phyloP scores from a whole-genome alignment of 805 yeast genomes.

The Candida quercuum region DNA sequence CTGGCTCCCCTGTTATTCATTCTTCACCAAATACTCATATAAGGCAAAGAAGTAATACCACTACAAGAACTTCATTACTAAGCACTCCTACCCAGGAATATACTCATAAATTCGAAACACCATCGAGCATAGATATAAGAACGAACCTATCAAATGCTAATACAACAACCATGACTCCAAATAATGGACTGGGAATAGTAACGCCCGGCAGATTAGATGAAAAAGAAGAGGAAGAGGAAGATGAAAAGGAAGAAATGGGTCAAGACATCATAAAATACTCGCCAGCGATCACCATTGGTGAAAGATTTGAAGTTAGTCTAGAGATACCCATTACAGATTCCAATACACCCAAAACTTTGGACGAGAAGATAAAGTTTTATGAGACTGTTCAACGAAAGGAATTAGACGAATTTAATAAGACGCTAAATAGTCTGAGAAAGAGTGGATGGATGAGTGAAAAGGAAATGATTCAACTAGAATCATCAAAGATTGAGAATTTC shows the following conservation, averaged over 20 bases:
- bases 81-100: slow-evolving; percentile 1
- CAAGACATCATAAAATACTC: slow-evolving; percentile 7
- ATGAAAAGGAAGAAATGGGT: neutral
- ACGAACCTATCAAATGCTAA: neutral
- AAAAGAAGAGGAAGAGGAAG: neutral
- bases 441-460: slow-evolving; percentile 23
- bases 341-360: slow-evolving; percentile 11
- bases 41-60: neutral
- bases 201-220: neutral
- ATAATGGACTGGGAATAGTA: too few relatives aligned
- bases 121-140: neutral
- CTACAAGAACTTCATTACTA: neutral
- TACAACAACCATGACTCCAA: neutral
- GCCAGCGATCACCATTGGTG: slow-evolving; percentile 21
- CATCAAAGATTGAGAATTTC: slow-evolving; percentile 17
- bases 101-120: neutral
- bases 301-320: slow-evolving; percentile 19
- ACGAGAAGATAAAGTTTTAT: slow-evolving; percentile 15
- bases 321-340: slow-evolving; percentile 11
- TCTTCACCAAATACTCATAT: neutral
- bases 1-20: too few relatives aligned
- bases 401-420: slow-evolving; percentile 15
- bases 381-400: slow-evolving; percentile 16
- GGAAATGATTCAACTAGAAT: slow-evolving; percentile 14
- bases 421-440: slow-evolving; percentile 11